These are phyloP conservation scores for Heracleum sosnowskyi DNA, from an alignment of 129 eudicot species.

Conservation along the genomic window DNA sequence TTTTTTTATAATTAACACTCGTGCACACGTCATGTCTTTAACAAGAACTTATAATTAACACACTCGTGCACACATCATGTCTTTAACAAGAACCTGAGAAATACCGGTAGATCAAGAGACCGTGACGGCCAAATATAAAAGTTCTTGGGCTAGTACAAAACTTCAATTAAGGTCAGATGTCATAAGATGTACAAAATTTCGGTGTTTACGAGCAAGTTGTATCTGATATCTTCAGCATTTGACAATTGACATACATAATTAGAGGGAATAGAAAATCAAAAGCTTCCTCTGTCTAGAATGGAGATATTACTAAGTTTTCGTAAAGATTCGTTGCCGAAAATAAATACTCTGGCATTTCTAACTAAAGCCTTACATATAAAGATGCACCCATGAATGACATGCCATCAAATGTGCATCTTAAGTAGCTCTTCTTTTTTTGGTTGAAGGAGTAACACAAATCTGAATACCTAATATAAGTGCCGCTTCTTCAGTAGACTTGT, in stretches of 20 bases:
- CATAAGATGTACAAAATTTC: neutral
- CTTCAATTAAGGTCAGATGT: neutral
- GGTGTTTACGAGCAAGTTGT: neutral
- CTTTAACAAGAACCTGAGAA: too few species aligned
- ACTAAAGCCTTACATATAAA: neutral
- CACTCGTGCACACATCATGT: too few species aligned
- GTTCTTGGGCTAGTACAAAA: neutral
- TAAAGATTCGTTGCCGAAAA: neutral
- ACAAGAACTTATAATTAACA: too few species aligned
- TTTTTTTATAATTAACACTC: too few species aligned
- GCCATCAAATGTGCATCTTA: neutral
- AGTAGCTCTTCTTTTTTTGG: neutral
- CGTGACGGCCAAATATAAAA: too few species aligned
- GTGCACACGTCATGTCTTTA: too few species aligned
- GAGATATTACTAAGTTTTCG: neutral
- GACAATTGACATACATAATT: too few species aligned
- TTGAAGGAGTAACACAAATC: neutral
- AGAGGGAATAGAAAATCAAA: neutral
- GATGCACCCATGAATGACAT: neutral
- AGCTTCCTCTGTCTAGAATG: neutral
- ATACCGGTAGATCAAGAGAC: too few species aligned
- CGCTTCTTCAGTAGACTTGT: neutral
- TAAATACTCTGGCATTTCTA: neutral
- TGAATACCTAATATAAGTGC: conserved; percentile 1
- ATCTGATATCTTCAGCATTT: neutral